phyloP scores from a whole-genome alignment of 768 basidiomycete genomes.

The Gloeostereum incarnatum region DNA sequence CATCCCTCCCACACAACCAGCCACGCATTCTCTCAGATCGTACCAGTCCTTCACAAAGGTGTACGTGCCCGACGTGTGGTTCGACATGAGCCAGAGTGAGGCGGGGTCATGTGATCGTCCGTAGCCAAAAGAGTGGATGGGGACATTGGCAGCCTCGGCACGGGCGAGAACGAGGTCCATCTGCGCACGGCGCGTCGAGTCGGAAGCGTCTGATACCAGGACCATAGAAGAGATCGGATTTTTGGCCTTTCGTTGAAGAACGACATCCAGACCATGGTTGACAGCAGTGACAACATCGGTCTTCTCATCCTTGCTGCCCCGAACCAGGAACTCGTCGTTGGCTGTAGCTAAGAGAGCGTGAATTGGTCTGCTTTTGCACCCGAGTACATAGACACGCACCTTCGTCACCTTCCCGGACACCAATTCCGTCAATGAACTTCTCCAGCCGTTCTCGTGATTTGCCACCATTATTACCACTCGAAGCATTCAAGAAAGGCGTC shows the following conservation, averaged over 20 bases:
- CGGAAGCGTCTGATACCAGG: slow-evolving; percentile 86
- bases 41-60: slow-evolving; percentile 99
- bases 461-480: no score
- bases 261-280: slow-evolving; percentile 93
- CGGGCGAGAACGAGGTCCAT: slow-evolving; percentile 98
- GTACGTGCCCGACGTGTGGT: slow-evolving; percentile 95
- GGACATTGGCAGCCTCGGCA: slow-evolving; percentile 92
- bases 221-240: slow-evolving; percentile 90
- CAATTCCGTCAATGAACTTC: slow-evolving; percentile 71
- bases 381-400: no score
- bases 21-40: slow-evolving; percentile 84
- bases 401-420: slow-evolving; percentile 22
- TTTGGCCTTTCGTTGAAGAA: slow-evolving; percentile 87
- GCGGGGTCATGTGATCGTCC: slow-evolving; percentile 96
- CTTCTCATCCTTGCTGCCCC: slow-evolving; percentile 82
- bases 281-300: slow-evolving; percentile 98
- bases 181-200: slow-evolving; percentile 87
- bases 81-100: slow-evolving; percentile 97
- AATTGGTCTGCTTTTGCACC: no score
- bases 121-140: slow-evolving; percentile 96
- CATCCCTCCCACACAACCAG: slow-evolving; percentile 93
- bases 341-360: no score
- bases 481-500: slow-evolving; percentile 83
- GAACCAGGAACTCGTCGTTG: slow-evolving; percentile 49
- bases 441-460: slow-evolving; percentile 63